Evolutionary conservation across 768 basidiomycete genomes (phyloP).

Genomic region (Termitomyces sp.): DNA sequence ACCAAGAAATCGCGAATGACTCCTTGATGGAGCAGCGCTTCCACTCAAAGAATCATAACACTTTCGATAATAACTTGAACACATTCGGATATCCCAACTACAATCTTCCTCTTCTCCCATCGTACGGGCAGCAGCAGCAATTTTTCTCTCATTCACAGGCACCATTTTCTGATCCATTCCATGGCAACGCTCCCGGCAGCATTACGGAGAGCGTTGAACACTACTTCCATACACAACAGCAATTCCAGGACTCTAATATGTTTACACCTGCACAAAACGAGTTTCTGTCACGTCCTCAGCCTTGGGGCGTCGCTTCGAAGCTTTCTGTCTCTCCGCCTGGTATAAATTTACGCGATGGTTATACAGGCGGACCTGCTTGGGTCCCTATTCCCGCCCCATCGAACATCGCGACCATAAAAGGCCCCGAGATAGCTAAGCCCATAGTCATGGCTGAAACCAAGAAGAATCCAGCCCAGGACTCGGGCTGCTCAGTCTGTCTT

Average conservation of each 20-base stretch:
- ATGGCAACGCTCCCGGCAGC: slow-evolving; percentile 27
- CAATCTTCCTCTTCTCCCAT: slow-evolving; percentile 17
- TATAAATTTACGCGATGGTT: slow-evolving; percentile 2
- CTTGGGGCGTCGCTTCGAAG: slow-evolving; percentile 1
- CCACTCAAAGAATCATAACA: slow-evolving; percentile 22
- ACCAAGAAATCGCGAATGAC: slow-evolving; percentile 30
- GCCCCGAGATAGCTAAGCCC: background rate
- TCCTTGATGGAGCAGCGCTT: slow-evolving; percentile 28
- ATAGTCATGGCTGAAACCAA: background rate
- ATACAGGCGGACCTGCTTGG: slow-evolving; percentile 13
- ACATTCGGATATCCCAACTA: slow-evolving; percentile 33
- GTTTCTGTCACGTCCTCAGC: slow-evolving; percentile 6
- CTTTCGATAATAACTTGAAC: slow-evolving; percentile 17
- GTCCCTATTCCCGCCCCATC: slow-evolving; percentile 16
- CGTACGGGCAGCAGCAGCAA: slow-evolving; percentile 21
- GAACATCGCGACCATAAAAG: slow-evolving; percentile 1
- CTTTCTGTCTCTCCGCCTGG: background rate
- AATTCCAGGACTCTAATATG: slow-evolving; percentile 15
- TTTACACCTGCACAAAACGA: slow-evolving; percentile 8
- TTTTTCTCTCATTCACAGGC: slow-evolving; percentile 20
- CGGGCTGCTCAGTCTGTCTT: slow-evolving; percentile 64
- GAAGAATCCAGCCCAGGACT: slow-evolving; percentile 6
- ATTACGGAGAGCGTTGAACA: slow-evolving; percentile 39
- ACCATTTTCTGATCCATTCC: slow-evolving; percentile 38
- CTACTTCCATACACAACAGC: slow-evolving; percentile 36